A percentile compares a stretch with the other conserved stretches of the same genome.
These are phyloP conservation scores for Prinsepia uniflora DNA, from an alignment of 306 rosid genomes.

Conservation along the genomic window DNA sequence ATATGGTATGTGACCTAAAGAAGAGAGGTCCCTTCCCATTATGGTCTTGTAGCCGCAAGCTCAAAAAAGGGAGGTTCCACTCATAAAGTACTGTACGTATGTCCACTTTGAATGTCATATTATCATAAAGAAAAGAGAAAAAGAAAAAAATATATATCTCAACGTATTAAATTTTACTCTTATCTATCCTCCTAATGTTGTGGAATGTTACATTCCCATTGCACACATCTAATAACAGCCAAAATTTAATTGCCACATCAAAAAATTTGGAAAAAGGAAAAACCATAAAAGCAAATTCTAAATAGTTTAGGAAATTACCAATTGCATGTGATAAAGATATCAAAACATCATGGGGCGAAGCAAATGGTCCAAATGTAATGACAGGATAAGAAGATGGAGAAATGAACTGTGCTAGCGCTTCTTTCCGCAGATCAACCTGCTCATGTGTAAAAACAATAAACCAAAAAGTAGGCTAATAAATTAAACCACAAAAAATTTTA, in stretches of 20 bases:
- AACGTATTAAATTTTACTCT: too few species aligned
- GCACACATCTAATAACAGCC: not conserved
- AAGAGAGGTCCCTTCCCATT: too few species aligned
- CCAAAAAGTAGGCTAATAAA: constrained; percentile 20
- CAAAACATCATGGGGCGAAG: constrained; percentile 70
- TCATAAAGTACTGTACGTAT: too few species aligned
- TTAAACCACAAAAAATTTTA: constrained; percentile 7
- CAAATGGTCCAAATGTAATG: constrained; percentile 82
- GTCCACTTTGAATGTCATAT: too few species aligned
- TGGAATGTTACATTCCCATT: too few species aligned
- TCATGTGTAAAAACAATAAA: constrained; percentile 24
- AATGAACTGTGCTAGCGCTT: constrained; percentile 52
- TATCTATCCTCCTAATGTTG: too few species aligned
- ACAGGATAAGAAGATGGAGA: constrained; percentile 78
- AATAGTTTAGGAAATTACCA: constrained; percentile 48
- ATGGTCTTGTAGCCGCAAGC: too few species aligned
- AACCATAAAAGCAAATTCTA: not conserved
- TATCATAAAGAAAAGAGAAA: too few species aligned
- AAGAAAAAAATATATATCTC: too few species aligned
- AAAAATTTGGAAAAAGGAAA: not conserved
- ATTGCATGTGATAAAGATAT: constrained; percentile 71
- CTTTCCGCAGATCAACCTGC: constrained; percentile 87
- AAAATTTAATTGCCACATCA: not conserved
- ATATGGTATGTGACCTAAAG: too few species aligned
- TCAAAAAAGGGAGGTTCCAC: too few species aligned